Base-by-base conservation (phyloP, 2,329 filamentous ascomycete genomes). In the Diatrype stigma region DNA sequence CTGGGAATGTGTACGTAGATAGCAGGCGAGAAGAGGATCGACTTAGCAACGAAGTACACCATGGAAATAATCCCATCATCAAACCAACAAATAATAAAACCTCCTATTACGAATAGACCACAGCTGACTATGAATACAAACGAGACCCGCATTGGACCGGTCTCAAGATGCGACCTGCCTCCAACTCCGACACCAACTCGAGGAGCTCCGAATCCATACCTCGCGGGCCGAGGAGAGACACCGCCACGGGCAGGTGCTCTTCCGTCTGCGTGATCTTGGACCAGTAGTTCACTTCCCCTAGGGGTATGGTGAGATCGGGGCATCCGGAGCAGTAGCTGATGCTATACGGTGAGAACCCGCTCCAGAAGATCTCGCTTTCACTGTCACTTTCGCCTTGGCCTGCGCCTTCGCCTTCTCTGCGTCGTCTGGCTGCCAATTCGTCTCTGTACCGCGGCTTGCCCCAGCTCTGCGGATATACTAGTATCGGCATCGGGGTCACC, bases 301-400 rank as follows among this genome's bases (percentile, higher is more conserved):
- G n/a, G 2, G 52, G 56, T 17, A 60, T 14, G n/a, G 56, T 52
- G 11, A 53, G 40, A 34, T 61, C 58, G 1, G 57, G 55, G 30
- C 55, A 61, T 14, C 57, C 55, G 6, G 54, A 56, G 34, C 51
- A 52, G 49, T 61, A 57, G 23, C 57, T 58, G 42, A 59, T 47
- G 2, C 54, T 55, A 34, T 56, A 58, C 2, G 30, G 40, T 5
- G 55, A 59, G 40, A 58, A 54, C 2, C 55, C 55, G 21, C 30
- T 49, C 54, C 55, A 59, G 44, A 59, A 60, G 35, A 58, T 28
- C 8, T 53, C 21, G 16, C 47, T 51, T 28, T 30, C 22, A n/a
- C n/a, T n/a, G n/a, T n/a, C n/a, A n/a, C n/a, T n/a, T n/a, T n/a
- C n/a, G n/a, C n/a, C n/a, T n/a, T n/a, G n/a, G n/a, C n/a, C n/a